These are phyloP conservation scores for Dacryopinax spathularia DNA, from an alignment of 768 basidiomycete species.

Conservation along the genomic window DNA sequence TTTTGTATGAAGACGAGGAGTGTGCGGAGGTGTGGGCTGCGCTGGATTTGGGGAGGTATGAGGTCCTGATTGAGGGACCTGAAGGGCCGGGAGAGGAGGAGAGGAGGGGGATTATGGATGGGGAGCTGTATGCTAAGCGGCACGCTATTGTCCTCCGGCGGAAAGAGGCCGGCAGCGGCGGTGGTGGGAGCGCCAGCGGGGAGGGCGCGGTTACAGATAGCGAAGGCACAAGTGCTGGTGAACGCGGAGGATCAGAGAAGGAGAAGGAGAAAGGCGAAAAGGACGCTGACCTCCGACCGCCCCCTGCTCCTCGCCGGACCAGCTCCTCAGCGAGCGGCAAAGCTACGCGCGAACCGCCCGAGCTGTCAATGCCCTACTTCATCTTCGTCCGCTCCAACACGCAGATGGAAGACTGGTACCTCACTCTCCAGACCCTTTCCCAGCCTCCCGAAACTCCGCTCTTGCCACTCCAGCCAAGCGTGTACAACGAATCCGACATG, in stretches of 20 bases:
- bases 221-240: slow-evolving; percentile 25
- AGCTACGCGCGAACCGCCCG: slow-evolving; percentile 20
- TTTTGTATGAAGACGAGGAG: slow-evolving; percentile 83
- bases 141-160: slow-evolving; percentile 49
- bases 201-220: slow-evolving; percentile 17
- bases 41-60: slow-evolving; percentile 69
- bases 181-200: slow-evolving; percentile 28
- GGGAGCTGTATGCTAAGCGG: slow-evolving; percentile 79
- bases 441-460: slow-evolving; percentile 32
- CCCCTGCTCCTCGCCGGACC: slow-evolving; percentile 12
- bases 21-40: slow-evolving; percentile 84
- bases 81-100: not conserved
- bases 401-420: slow-evolving; percentile 97
- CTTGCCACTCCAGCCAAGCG: slow-evolving; percentile 35
- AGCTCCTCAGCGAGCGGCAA: not conserved
- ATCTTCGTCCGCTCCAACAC: slow-evolving; percentile 77
- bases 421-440: slow-evolving; percentile 58
- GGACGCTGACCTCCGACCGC: slow-evolving; percentile 20
- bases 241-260: slow-evolving; percentile 30
- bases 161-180: too few relatives aligned
- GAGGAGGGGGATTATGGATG: slow-evolving; percentile 41
- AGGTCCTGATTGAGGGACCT: slow-evolving; percentile 54
- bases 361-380: slow-evolving; percentile 66
- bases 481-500: slow-evolving; percentile 74
- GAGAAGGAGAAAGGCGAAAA: slow-evolving; percentile 31